Conservation (phyloP, 179 eudicot genomes). For the Corrigiola litoralis region DNA sequence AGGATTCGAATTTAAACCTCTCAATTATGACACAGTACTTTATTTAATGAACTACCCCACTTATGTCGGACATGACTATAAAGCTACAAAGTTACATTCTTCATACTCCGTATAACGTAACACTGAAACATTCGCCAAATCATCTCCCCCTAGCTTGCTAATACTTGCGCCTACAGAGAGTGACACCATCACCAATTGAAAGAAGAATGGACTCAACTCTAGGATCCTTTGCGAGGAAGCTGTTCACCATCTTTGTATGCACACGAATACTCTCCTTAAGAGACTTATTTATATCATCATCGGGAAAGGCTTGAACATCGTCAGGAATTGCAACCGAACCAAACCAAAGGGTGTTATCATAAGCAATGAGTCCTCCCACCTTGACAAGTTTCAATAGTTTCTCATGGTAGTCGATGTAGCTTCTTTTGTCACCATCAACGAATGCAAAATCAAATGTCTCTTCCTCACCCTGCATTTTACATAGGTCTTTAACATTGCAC, state of each 20-base stretch:
- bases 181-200: conserved; percentile 36
- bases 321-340: conserved; percentile 33
- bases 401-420: conserved; percentile 45
- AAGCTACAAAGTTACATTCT: background rate
- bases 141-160: background rate
- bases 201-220: conserved; percentile 30
- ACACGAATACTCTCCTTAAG: background rate
- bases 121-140: background rate
- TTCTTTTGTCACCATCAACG: conserved; percentile 50
- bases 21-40: too few relatives aligned
- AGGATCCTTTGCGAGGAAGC: conserved; percentile 22
- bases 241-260: conserved; percentile 16
- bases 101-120: too few relatives aligned
- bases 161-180: conserved; percentile 33
- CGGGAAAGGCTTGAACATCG: conserved; percentile 5
- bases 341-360: conserved; percentile 43
- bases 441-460: conserved; percentile 47
- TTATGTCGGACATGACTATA: too few relatives aligned
- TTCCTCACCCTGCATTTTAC: conserved; percentile 26
- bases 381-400: conserved; percentile 38
- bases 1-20: too few relatives aligned
- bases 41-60: too few relatives aligned
- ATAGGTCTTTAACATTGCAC: background rate
- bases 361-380: conserved; percentile 46
- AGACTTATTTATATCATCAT: background rate